phyloP scores from a whole-genome alignment of 2,329 filamentous ascomycete species.

The Dothideomycetes sp. region DNA sequence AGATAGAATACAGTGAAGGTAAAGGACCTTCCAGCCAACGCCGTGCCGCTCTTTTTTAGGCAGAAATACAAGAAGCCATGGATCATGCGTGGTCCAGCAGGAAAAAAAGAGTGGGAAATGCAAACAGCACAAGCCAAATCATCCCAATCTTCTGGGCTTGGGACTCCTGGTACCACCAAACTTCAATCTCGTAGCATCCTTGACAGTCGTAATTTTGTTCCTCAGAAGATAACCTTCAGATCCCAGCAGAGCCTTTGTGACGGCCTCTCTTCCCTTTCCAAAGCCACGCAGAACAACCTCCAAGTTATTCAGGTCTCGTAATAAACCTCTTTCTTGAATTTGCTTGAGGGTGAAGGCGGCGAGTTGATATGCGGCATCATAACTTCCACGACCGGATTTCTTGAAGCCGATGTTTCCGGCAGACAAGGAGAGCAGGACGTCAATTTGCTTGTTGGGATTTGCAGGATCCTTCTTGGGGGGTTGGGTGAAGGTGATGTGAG shows the following conservation, averaged over 20 bases:
- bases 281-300: constrained; percentile 81
- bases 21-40: constrained; percentile 7
- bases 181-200: constrained; percentile 83
- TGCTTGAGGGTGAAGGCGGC: constrained; percentile 73
- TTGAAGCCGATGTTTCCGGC: constrained; percentile 86
- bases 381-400: constrained; percentile 69
- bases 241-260: constrained; percentile 80
- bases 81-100: neutral
- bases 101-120: neutral
- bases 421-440: constrained; percentile 70
- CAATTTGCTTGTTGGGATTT: constrained; percentile 44
- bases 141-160: constrained; percentile 72
- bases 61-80: neutral
- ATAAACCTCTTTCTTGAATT: constrained; percentile 72
- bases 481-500: constrained; percentile 79
- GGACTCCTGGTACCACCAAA: constrained; percentile 88
- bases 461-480: constrained; percentile 38
- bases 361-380: constrained; percentile 88
- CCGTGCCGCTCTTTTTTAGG: constrained; percentile 10
- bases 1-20: constrained; percentile 6
- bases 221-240: constrained; percentile 71
- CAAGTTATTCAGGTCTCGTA: constrained; percentile 64
- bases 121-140: constrained; percentile 1
- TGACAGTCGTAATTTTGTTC: constrained; percentile 65
- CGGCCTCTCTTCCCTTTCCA: constrained; percentile 77